Base-by-base conservation (phyloP, 2,329 filamentous ascomycete species). In the Curvularia sp. region DNA sequence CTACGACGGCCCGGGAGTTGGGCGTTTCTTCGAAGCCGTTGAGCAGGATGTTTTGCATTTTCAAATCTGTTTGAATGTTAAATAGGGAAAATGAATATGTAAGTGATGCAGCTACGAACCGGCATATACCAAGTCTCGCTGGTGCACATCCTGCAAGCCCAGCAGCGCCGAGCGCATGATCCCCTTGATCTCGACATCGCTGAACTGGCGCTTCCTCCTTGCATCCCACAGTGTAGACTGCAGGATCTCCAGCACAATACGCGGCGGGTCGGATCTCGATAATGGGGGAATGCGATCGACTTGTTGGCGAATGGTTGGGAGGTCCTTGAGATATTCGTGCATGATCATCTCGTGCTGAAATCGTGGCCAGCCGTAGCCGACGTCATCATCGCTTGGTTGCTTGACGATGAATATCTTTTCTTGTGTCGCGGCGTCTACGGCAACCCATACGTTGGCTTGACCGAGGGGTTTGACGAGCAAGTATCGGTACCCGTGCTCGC, bases 331-430 rank as follows among this genome's bases (percentile, higher is more conserved):
- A 18, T 55, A 55, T 22, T 61, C 58, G 26, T 61, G 58, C 58
- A 61, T 61, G 15, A 61, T 41, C 58, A 61, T 61, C 24, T 61
- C 58, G 18, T 61, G 58, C 26, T 61, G 58, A 30, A 61, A 61
- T 35, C 44, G 48, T 5, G 58, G 58, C 58, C 58, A 61, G 33
- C 58, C 58, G 1, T 41, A 47, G 7, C 30, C 47, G 49, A 58
- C 50, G 48, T 61, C 58, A 58, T 61, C 58, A 9, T 61, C 51
- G 1, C 55, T 48, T 9, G 58, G 58, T 22, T 61, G 58, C 33
- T 61, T 61, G 9, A 61, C 58, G 26, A 61, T 53, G 51, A 42
- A 61, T 35, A 61, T 58, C 7, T 61, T 61, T 31, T 58, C 55
- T 28, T 61, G 58, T 1, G 55, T 49, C n/a, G 58, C 58, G 31